These are phyloP conservation scores for Aspergillus alliaceus DNA, from an alignment of 2,329 filamentous ascomycete genomes.

Conservation along the genomic window DNA sequence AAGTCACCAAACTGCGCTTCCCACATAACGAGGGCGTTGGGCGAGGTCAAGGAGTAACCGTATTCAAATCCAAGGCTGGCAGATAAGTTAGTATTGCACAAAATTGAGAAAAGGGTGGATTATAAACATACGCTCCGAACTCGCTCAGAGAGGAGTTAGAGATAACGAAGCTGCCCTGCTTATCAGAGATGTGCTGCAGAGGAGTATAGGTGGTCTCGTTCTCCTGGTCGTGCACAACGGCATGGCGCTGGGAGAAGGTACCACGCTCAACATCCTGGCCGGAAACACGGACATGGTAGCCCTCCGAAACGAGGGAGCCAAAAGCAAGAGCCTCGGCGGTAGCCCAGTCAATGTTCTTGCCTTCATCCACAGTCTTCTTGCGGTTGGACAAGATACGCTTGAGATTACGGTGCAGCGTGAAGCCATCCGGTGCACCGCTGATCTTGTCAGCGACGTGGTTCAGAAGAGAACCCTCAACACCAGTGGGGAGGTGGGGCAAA, in stretches of 20 bases:
- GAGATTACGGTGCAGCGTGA: slow-evolving; percentile 89
- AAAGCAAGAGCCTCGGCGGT: slow-evolving; percentile 96
- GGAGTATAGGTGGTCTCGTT: slow-evolving; percentile 91
- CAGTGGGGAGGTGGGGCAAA: slow-evolving; percentile 85
- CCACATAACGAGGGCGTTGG: slow-evolving; percentile 98
- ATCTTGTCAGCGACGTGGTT: slow-evolving; percentile 82
- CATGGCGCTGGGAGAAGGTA: slow-evolving; percentile 97
- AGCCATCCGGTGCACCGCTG: slow-evolving; percentile 75
- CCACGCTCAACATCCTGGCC: slow-evolving; percentile 99
- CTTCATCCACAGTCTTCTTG: slow-evolving; percentile 88
- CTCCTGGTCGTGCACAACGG: slow-evolving; percentile 96
- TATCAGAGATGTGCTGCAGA: slow-evolving; percentile 81
- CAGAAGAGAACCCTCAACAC: slow-evolving; percentile 69
- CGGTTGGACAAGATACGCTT: slow-evolving; percentile 91
- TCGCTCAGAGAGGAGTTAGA: slow-evolving; percentile 87
- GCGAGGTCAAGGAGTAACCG: slow-evolving; percentile 94
- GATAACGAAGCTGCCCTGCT: slow-evolving; percentile 95
- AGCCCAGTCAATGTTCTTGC: slow-evolving; percentile 95
- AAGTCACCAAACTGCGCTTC: slow-evolving; percentile 99
- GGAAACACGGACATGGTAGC: slow-evolving; percentile 95
- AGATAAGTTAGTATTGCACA: slow-evolving; percentile 52
- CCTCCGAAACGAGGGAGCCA: slow-evolving; percentile 84
- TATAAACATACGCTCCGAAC: slow-evolving; percentile 63
- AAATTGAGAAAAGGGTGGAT: neutral
- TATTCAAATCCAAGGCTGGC: slow-evolving; percentile 92